A percentile compares a stretch with the other conserved stretches of the same genome.
These are phyloP conservation scores for Colletotrichum kahawae DNA, from an alignment of 2,329 filamentous ascomycete species.

Conservation along the genomic window DNA sequence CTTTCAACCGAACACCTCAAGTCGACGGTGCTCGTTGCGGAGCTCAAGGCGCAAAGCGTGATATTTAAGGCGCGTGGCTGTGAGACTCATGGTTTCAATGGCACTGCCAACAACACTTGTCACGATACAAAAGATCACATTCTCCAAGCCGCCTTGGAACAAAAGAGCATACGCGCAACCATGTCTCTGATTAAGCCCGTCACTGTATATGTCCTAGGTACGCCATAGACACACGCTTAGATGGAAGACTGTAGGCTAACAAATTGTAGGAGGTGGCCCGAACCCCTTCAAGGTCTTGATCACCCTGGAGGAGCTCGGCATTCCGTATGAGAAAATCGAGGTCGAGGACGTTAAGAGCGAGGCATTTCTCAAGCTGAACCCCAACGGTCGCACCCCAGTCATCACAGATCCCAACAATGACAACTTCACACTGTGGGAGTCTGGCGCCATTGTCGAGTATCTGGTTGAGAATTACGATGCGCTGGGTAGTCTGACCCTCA, in stretches of 20 bases:
- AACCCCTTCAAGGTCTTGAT: slow-evolving; percentile 37
- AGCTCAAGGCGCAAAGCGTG: not conserved
- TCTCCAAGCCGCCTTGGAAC: not conserved
- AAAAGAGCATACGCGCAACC: not conserved
- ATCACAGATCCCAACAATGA: slow-evolving; percentile 37
- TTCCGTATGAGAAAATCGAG: slow-evolving; percentile 34
- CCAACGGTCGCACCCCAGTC: slow-evolving; percentile 36
- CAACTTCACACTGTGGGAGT: slow-evolving; percentile 28
- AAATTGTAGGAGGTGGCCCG: slow-evolving; percentile 24
- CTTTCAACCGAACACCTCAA: not conserved
- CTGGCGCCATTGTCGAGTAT: slow-evolving; percentile 33
- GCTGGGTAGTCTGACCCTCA: slow-evolving; percentile 18
- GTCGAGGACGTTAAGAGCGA: slow-evolving; percentile 27
- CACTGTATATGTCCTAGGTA: not conserved
- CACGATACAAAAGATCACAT: not conserved
- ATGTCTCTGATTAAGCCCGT: not conserved
- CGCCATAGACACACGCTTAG: not conserved
- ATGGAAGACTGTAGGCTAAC: not conserved
- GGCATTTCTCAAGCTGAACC: slow-evolving; percentile 33
- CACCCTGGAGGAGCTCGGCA: slow-evolving; percentile 37
- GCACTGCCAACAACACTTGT: not conserved
- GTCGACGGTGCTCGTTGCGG: not conserved
- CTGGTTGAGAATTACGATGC: slow-evolving; percentile 33
- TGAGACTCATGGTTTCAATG: not conserved
- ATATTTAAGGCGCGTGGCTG: not conserved